These are phyloP conservation scores for Tolypocladium paradoxum DNA, from an alignment of 2,329 filamentous ascomycete genomes.

Conservation along the genomic window DNA sequence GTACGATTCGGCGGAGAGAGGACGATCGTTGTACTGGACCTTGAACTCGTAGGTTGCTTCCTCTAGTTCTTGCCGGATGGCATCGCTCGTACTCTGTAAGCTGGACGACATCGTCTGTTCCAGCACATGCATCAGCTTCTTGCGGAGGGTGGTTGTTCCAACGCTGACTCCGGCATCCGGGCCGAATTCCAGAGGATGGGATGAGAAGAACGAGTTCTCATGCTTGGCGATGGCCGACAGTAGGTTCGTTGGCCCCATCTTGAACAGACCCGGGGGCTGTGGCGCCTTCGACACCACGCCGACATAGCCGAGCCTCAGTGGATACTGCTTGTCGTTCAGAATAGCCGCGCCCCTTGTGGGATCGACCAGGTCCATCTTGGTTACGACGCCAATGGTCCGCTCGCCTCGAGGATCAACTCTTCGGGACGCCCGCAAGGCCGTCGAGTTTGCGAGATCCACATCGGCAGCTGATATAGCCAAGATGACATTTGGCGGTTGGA, in stretches of 20 bases:
- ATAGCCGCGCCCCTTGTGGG: conserved; percentile 67
- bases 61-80: conserved; percentile 88
- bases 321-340: conserved; percentile 83
- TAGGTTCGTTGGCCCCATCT: conserved; percentile 70
- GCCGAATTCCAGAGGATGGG: conserved; percentile 73
- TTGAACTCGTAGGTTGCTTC: conserved; percentile 98
- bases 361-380: conserved; percentile 97
- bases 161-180: conserved; percentile 61
- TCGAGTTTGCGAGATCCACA: conserved; percentile 94
- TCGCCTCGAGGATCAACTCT: conserved; percentile 90
- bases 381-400: conserved; percentile 95
- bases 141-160: conserved; percentile 77
- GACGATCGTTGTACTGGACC: conserved; percentile 96
- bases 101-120: conserved; percentile 96
- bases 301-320: conserved; percentile 88
- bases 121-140: conserved; percentile 93
- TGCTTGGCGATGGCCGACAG: conserved; percentile 75
- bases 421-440: conserved; percentile 77
- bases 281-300: conserved; percentile 86
- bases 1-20: conserved; percentile 90
- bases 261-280: conserved; percentile 61
- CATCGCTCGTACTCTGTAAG: conserved; percentile 78
- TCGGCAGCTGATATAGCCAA: conserved; percentile 95
- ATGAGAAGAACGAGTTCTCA: conserved; percentile 75
- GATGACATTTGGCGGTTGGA: conserved; percentile 90